Evolutionary conservation across 345 rosid genomes (phyloP).

Genomic region (Pugionium dolabratum): DNA sequence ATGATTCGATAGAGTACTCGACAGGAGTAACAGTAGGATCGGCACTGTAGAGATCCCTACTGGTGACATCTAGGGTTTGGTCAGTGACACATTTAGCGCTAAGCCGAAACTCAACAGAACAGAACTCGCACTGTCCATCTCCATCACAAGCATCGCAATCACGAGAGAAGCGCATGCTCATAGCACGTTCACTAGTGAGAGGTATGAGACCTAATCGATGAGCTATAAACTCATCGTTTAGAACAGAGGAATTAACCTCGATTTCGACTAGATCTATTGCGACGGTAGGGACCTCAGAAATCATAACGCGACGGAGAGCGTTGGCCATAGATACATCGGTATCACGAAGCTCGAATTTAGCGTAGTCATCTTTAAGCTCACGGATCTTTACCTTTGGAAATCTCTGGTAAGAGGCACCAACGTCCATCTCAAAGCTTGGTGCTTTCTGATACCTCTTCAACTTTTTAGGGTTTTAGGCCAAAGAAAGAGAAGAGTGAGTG

Average conservation of each 20-base stretch:
- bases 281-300: constrained; percentile 92
- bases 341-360: constrained; percentile 91
- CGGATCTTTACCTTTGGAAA: constrained; percentile 81
- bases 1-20: constrained; percentile 56
- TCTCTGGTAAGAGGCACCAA: constrained; percentile 77
- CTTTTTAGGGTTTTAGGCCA: constrained; percentile 5
- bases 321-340: constrained; percentile 90
- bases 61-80: constrained; percentile 88
- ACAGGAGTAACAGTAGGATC: constrained; percentile 88
- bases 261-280: constrained; percentile 97
- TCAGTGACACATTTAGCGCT: constrained; percentile 74
- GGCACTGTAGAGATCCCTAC: constrained; percentile 79
- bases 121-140: constrained; percentile 94
- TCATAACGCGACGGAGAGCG: constrained; percentile 97
- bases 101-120: constrained; percentile 90
- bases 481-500: too few species aligned
- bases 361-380: constrained; percentile 74
- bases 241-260: constrained; percentile 85
- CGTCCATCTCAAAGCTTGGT: constrained; percentile 51
- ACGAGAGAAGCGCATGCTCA: constrained; percentile 93
- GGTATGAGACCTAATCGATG: constrained; percentile 95
- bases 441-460: background rate
- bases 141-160: constrained; percentile 98
- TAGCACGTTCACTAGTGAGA: constrained; percentile 82
- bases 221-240: constrained; percentile 94